phyloP scores from a whole-genome alignment of 371 early-diverging fungal species.

The Apophysomyces trapeziformis region DNA sequence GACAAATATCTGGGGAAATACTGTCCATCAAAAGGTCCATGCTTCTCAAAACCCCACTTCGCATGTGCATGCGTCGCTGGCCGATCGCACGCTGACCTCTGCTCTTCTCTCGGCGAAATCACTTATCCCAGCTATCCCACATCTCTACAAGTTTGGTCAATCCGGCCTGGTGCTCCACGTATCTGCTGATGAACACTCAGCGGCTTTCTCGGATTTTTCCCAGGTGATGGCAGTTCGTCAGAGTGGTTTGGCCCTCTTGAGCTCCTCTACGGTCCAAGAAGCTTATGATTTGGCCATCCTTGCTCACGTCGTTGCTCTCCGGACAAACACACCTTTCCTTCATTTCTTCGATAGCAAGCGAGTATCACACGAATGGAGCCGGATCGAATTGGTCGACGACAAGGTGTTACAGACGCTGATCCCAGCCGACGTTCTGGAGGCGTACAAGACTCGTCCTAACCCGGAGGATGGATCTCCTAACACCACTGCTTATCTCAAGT shows the following conservation, averaged over 20 bases:
- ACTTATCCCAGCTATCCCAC: conserved; percentile 67
- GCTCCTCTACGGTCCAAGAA: conserved; percentile 72
- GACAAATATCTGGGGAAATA: conserved; percentile 25
- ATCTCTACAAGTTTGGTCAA: conserved; percentile 62
- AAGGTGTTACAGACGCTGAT: conserved; percentile 31
- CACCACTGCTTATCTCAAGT: conserved; percentile 42
- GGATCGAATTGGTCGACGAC: conserved; percentile 23
- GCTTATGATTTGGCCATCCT: conserved; percentile 73
- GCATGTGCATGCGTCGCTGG: conserved; percentile 23
- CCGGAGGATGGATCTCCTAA: background rate
- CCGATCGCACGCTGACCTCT: conserved; percentile 34
- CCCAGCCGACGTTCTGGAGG: conserved; percentile 35
- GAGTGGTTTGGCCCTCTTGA: conserved; percentile 74
- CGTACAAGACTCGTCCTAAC: conserved; percentile 21
- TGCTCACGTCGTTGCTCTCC: conserved; percentile 65
- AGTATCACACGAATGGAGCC: conserved; percentile 45
- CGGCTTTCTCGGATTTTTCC: conserved; percentile 55
- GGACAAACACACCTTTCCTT: conserved; percentile 63
- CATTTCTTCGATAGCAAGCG: conserved; percentile 57
- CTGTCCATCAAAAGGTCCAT: conserved; percentile 22
- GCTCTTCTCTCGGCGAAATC: conserved; percentile 57
- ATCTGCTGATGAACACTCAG: conserved; percentile 34
- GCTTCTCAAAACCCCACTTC: conserved; percentile 22
- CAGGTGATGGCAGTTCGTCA: conserved; percentile 80
- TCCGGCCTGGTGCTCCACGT: conserved; percentile 64